A percentile compares a stretch with the other conserved stretches of the same genome.
Conservation (phyloP, 2,329 filamentous ascomycete genomes). For the Oidium heveae region DNA sequence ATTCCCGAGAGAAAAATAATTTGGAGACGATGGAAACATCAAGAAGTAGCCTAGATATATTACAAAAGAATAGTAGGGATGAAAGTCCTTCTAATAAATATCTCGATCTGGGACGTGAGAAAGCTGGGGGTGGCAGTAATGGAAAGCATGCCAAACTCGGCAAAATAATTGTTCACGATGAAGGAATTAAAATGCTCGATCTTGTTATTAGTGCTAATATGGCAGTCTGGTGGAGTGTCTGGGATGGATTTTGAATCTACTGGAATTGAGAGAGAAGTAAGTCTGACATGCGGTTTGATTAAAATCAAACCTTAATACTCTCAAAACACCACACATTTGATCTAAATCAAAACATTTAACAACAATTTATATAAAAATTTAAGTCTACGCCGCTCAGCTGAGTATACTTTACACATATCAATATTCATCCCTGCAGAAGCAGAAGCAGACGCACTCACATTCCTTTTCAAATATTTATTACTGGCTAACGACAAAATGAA, state of each 20-base stretch:
- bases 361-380: too few species aligned
- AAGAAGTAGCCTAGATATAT: background rate
- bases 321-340: too few species aligned
- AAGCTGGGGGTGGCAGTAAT: conserved; percentile 61
- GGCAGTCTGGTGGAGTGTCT: conserved; percentile 80
- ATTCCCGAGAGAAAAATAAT: conserved; percentile 4
- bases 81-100: conserved; percentile 18
- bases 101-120: conserved; percentile 56
- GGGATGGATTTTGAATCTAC: conserved; percentile 18
- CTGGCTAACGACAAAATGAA: too few species aligned
- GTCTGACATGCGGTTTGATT: too few species aligned
- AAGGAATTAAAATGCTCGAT: conserved; percentile 89
- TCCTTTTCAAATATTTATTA: too few species aligned
- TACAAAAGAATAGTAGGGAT: background rate
- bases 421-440: too few species aligned
- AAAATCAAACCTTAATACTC: too few species aligned
- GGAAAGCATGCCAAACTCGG: conserved; percentile 81
- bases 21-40: conserved; percentile 1
- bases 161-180: conserved; percentile 71
- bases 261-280: too few species aligned
- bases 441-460: too few species aligned
- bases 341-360: too few species aligned
- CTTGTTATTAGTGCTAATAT: conserved; percentile 76
- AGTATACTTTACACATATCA: too few species aligned
- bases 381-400: too few species aligned